phyloP scores from a whole-genome alignment of 495 filamentous ascomycete species.

The Penicillium arizonense region DNA sequence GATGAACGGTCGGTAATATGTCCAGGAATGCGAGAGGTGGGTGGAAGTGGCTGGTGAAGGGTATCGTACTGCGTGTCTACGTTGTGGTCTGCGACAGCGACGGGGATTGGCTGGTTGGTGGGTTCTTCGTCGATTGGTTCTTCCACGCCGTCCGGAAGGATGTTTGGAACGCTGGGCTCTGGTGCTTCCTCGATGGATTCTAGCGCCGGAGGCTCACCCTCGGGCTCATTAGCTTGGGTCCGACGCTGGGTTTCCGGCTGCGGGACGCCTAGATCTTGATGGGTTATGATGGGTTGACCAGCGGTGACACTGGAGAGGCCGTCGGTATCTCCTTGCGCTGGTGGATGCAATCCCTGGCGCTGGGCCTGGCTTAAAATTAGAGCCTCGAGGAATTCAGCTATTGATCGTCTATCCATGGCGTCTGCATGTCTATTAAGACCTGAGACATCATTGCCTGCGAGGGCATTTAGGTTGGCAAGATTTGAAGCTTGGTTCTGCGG shows the following conservation, averaged over 20 bases:
- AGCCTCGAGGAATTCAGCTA: constrained; percentile 38
- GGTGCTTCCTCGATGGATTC: constrained; percentile 10
- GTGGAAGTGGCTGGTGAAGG: background rate
- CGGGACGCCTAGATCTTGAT: constrained; percentile 9
- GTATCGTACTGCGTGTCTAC: background rate
- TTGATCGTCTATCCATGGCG: constrained; percentile 27
- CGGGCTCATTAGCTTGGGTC: background rate
- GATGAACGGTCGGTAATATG: constrained; percentile 5
- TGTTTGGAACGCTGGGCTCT: constrained; percentile 15
- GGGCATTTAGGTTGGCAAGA: constrained; percentile 14
- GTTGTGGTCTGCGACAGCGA: constrained; percentile 1
- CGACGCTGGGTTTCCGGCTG: constrained; percentile 8
- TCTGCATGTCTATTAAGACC: constrained; percentile 11
- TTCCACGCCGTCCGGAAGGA: constrained; percentile 37
- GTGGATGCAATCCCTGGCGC: constrained; percentile 7
- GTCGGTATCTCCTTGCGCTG: constrained; percentile 17
- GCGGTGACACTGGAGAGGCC: constrained; percentile 21
- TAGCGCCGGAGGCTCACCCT: constrained; percentile 1
- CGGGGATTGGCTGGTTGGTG: constrained; percentile 8
- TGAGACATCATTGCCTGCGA: constrained; percentile 13
- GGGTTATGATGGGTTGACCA: constrained; percentile 14
- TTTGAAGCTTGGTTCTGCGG: constrained; percentile 13
- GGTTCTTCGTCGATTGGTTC: constrained; percentile 30
- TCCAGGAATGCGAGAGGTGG: constrained; percentile 15
- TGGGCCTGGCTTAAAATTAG: constrained; percentile 34